Evolutionary conservation across 2,329 filamentous ascomycete species (phyloP).

Genomic region (Venturiaceae sp.): DNA sequence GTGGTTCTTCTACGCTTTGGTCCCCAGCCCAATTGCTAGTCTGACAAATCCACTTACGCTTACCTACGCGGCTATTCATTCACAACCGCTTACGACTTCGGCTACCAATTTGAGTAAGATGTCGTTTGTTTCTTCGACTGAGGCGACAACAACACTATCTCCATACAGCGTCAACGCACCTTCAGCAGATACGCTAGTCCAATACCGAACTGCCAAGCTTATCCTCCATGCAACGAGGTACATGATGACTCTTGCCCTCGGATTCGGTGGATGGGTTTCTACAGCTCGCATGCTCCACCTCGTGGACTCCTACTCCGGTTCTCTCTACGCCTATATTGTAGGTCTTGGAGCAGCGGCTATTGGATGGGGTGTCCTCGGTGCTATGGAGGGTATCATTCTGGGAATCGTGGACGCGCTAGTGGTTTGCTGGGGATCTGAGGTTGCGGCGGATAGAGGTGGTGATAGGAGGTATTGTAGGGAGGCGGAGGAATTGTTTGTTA

Average conservation of each 20-base stretch:
- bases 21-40: slow-evolving; percentile 76
- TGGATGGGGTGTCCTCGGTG: slow-evolving; percentile 84
- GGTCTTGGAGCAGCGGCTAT: slow-evolving; percentile 89
- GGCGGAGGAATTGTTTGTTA: slow-evolving; percentile 79
- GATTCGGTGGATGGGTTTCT: slow-evolving; percentile 94
- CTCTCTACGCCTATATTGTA: slow-evolving; percentile 89
- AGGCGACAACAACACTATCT: slow-evolving; percentile 58
- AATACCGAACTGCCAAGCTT: slow-evolving; percentile 85
- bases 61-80: slow-evolving; percentile 91
- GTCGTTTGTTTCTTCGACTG: slow-evolving; percentile 64
- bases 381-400: slow-evolving; percentile 80
- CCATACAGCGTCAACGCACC: slow-evolving; percentile 22
- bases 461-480: slow-evolving; percentile 79
- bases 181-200: slow-evolving; percentile 50
- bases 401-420: slow-evolving; percentile 82
- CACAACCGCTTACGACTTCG: slow-evolving; percentile 66
- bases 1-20: slow-evolving; percentile 65
- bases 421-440: slow-evolving; percentile 90
- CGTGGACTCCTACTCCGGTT: slow-evolving; percentile 50
- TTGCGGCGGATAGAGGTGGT: slow-evolving; percentile 42
- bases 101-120: slow-evolving; percentile 74
- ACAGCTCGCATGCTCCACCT: slow-evolving; percentile 72
- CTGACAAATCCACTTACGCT: slow-evolving; percentile 86
- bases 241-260: slow-evolving; percentile 81
- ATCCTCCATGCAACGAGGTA: slow-evolving; percentile 84